Percentiles rank a stretch among this genome's conserved stretches.
These are phyloP conservation scores for Ostreobium quekettii DNA, from an alignment of 139 green algal species.

Conservation along the genomic window DNA sequence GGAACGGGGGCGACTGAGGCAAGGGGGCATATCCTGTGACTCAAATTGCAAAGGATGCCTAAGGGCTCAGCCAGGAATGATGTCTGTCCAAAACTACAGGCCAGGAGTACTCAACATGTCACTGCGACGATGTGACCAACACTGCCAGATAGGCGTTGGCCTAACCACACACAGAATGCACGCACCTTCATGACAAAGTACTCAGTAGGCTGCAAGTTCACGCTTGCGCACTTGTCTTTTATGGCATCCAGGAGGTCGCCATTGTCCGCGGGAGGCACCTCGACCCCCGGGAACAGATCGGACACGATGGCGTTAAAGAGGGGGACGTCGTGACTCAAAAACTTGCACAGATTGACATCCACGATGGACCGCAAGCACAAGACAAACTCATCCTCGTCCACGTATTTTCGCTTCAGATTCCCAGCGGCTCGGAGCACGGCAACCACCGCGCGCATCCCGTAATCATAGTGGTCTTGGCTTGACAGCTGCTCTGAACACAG, in stretches of 20 bases:
- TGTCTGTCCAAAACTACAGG: too few species aligned
- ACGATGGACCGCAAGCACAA: conserved; percentile 68
- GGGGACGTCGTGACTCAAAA: conserved; percentile 70
- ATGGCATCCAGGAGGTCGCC: conserved; percentile 40
- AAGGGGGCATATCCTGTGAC: too few species aligned
- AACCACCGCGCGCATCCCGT: conserved; percentile 72
- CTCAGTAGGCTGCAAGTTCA: conserved; percentile 56
- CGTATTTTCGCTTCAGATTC: conserved; percentile 39
- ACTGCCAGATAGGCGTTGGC: too few species aligned
- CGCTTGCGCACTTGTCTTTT: conserved; percentile 40
- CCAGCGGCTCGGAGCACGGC: conserved; percentile 62
- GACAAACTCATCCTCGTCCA: conserved; percentile 53
- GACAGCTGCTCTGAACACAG: conserved; percentile 76
- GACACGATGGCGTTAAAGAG: conserved; percentile 66
- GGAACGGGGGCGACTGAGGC: too few species aligned
- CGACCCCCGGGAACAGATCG: conserved; percentile 63
- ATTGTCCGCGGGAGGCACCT: conserved; percentile 53
- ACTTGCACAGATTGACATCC: conserved; percentile 79
- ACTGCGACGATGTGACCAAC: too few species aligned
- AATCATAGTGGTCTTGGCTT: conserved; percentile 75
- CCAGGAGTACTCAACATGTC: too few species aligned
- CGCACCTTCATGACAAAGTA: conserved; percentile 63
- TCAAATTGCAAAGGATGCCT: too few species aligned
- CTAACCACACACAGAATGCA: too few species aligned
- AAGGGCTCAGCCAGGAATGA: too few species aligned